Conservation (phyloP, 345 rosid species). For the Ricinus communis region DNA sequence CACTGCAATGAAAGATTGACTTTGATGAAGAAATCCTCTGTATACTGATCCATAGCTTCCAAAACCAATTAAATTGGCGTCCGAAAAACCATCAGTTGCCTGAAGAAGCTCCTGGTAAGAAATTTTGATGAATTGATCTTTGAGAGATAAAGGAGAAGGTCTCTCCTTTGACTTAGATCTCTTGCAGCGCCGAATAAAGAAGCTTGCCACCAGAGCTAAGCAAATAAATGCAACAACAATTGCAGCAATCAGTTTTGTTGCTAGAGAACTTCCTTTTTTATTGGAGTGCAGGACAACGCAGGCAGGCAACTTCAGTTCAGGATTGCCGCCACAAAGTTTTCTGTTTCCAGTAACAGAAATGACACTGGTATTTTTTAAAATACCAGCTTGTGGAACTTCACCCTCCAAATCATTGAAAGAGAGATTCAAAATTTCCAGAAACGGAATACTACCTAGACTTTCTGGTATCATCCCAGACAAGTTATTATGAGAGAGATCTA, state of each 20-base stretch:
- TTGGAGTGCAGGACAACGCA: background rate
- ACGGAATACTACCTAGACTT: conserved; percentile 1
- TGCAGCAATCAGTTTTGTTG: background rate
- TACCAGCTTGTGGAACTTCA: conserved; percentile 20
- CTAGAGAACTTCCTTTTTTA: background rate
- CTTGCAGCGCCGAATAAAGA: background rate
- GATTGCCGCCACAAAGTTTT: conserved; percentile 32
- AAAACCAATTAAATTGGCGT: background rate
- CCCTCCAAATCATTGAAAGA: conserved; percentile 34
- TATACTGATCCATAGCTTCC: conserved; percentile 10
- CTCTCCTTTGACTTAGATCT: background rate
- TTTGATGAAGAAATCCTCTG: conserved; percentile 6
- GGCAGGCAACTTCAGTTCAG: conserved; percentile 11
- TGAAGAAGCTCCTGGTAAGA: conserved; percentile 3
- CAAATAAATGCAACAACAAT: background rate
- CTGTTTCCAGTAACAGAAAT: conserved; percentile 23
- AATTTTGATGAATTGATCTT: conserved; percentile 1
- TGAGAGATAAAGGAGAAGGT: background rate
- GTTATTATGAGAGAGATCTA: conserved; percentile 32
- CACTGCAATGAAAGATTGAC: conserved; percentile 5
- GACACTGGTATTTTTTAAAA: conserved; percentile 29
- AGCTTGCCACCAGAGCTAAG: background rate
- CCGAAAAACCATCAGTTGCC: background rate
- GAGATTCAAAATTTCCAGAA: conserved; percentile 18
- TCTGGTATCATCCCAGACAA: conserved; percentile 25